These are phyloP conservation scores for Asterophora parasitica DNA, from an alignment of 768 basidiomycete species.

Conservation along the genomic window DNA sequence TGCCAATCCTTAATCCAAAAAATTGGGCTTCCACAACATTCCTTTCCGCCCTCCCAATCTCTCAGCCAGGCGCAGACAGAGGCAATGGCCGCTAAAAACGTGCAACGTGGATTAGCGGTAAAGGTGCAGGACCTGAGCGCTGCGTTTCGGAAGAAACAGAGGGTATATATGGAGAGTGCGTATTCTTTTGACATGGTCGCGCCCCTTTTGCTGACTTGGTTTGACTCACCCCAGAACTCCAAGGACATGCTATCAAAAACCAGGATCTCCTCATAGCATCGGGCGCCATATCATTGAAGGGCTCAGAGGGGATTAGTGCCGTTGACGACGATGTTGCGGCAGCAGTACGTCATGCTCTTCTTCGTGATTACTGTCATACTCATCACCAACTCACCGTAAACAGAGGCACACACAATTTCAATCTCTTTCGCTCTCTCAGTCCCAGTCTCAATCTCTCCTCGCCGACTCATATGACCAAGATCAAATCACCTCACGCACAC, in stretches of 20 bases:
- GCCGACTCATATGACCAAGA: conserved; percentile 37
- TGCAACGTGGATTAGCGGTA: conserved; percentile 93
- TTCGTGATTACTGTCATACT: conserved; percentile 5
- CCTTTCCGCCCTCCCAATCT: conserved; percentile 55
- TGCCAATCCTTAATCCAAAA: conserved; percentile 68
- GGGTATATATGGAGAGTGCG: conserved; percentile 97
- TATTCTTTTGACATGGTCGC: conserved; percentile 16
- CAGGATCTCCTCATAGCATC: conserved; percentile 91
- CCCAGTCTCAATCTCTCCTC: conserved; percentile 32
- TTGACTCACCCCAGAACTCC: conserved; percentile 48
- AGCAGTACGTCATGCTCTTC: conserved; percentile 49
- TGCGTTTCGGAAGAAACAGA: conserved; percentile 94
- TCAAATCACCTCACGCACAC: conserved; percentile 42
- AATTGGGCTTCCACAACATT: conserved; percentile 58
- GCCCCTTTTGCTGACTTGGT: conserved; percentile 1
- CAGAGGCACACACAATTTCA: conserved; percentile 29
- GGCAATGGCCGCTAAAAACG: conserved; percentile 78
- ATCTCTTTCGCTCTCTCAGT: conserved; percentile 31
- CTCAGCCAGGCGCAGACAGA: conserved; percentile 41
- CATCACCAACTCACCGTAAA: not conserved
- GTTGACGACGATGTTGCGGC: conserved; percentile 90
- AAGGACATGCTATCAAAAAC: conserved; percentile 97
- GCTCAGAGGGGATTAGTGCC: conserved; percentile 77
- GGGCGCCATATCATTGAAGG: conserved; percentile 74
- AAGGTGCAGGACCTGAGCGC: conserved; percentile 92